phyloP scores from a whole-genome alignment of 2,329 filamentous ascomycete species.

The Alternaria panax region DNA sequence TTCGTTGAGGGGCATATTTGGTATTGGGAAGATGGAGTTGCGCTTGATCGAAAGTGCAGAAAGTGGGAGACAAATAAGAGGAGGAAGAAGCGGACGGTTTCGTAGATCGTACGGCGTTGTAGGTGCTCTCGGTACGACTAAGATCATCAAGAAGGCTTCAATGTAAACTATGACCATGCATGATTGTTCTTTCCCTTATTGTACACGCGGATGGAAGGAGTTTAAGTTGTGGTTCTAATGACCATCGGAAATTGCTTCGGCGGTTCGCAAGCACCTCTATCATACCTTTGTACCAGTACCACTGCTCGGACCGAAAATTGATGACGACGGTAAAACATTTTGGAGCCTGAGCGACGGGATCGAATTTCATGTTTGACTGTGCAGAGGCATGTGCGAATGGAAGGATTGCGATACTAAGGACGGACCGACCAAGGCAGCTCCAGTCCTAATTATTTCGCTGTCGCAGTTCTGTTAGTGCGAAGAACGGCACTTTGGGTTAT shows the following conservation, averaged over 20 bases:
- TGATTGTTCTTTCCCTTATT: neutral
- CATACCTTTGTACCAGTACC: neutral
- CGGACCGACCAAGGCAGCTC: neutral
- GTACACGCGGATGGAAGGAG: neutral
- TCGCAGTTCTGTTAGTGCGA: neutral
- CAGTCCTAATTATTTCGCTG: neutral
- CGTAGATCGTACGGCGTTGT: neutral
- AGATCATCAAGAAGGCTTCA: neutral
- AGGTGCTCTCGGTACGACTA: neutral
- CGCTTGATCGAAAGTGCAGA: neutral
- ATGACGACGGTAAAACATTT: neutral
- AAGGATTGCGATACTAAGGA: neutral
- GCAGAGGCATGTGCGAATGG: neutral
- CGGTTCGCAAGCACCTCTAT: neutral
- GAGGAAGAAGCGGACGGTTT: neutral
- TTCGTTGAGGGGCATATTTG: neutral
- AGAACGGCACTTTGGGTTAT: neutral
- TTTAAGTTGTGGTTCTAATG: neutral
- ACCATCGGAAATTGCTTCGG: neutral
- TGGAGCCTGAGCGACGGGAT: neutral
- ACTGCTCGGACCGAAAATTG: neutral
- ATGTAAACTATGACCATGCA: neutral
- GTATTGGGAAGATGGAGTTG: neutral
- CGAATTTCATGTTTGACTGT: neutral
- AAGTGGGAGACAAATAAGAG: neutral